Conservation (phyloP, 495 filamentous ascomycete genomes). For the Podospora australis region DNA sequence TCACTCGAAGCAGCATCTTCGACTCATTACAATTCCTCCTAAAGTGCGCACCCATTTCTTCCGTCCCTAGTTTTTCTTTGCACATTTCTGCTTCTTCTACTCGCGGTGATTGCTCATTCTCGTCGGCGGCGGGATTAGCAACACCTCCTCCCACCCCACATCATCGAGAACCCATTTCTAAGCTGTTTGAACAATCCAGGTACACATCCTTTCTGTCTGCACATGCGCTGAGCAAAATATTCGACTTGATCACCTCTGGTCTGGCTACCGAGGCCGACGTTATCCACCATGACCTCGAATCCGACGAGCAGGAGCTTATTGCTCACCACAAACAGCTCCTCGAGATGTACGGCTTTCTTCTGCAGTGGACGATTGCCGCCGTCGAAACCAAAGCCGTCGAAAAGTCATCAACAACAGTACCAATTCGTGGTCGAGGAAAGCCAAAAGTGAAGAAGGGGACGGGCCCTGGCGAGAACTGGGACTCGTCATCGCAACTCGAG, state of each 20-base stretch:
- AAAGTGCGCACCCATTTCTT: conserved; percentile 79
- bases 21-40: conserved; percentile 93
- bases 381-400: conserved; percentile 91
- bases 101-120: background rate
- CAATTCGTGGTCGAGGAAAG: conserved; percentile 69
- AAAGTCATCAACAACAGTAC: conserved; percentile 66
- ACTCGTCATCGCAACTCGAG: conserved; percentile 81
- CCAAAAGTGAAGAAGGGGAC: conserved; percentile 62
- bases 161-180: conserved; percentile 41
- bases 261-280: conserved; percentile 88
- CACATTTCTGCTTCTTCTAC: conserved; percentile 2
- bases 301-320: conserved; percentile 81
- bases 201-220: conserved; percentile 74
- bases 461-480: conserved; percentile 72
- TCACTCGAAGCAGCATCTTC: conserved; percentile 68
- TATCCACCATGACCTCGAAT: conserved; percentile 78
- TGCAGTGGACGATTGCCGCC: conserved; percentile 90
- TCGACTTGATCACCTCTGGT: conserved; percentile 88
- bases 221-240: conserved; percentile 80
- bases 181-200: conserved; percentile 66
- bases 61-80: conserved; percentile 3
- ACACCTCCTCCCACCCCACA: conserved; percentile 9
- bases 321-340: conserved; percentile 82
- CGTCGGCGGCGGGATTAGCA: conserved; percentile 2
- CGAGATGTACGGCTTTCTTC: conserved; percentile 89